Evolutionary conservation across 2,329 filamentous ascomycete genomes (phyloP), one percentile per base, ranked within the genome.

Genomic region (Orbilia javanica): DNA sequence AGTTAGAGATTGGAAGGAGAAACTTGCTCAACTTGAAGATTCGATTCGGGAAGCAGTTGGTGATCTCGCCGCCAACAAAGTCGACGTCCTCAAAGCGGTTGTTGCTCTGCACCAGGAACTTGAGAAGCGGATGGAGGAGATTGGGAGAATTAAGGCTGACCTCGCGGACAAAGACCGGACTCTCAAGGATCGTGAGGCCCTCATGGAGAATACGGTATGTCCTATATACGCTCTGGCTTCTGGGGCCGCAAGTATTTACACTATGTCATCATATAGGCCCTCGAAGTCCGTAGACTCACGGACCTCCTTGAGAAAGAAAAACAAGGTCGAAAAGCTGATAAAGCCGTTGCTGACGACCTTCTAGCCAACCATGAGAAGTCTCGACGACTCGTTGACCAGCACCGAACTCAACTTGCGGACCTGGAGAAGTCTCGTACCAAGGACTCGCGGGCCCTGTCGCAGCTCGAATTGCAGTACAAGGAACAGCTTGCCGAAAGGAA

Each of bases 221-320:
- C 8, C 31, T 27, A 18, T 25, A 13, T n/a, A 44, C 31, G 1
- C 6, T 10, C 22, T 18, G 52, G 73, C 11, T 2, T 67, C 27
- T 22, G 18, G 42, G 39, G 4, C 11, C 13, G 15, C 53, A 29
- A 44, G 57, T 72, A 55, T 65, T 73, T 48, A 73, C 69, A 25
- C 10, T 6, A 34, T 34, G 20, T 64, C 52, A 52, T 13, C 22
- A 93, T 91, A 27, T 93, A 96, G 82, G 93, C 91, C 1, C 88
- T 98, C 22, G 96, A 99, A 83, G 92, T 90, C 67, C 90, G 93
- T 76, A 94, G 94, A 81, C 86, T 98, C 10, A 90, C 90, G 0
- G 95, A 98, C 80, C 87, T 97, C 66, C 90, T 98, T 13, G 95
- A 98, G 63, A 96, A 96, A 82, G 96, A 99, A 85, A 90, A 94